Conservation (phyloP, 768 basidiomycete species). For the Hydnomerulius pinastri region DNA sequence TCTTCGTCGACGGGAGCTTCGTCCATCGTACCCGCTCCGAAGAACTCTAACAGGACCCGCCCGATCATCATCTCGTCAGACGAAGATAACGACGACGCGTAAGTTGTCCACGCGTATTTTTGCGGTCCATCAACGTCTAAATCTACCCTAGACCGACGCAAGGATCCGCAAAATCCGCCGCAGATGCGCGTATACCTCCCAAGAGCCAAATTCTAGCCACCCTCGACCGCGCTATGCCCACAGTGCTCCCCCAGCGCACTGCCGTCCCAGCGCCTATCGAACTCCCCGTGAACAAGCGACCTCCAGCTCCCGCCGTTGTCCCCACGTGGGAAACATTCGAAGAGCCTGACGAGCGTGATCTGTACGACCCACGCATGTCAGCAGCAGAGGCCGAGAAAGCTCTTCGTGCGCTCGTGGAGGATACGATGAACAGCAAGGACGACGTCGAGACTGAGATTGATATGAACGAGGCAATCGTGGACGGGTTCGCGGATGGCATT, state of each 20-base stretch:
- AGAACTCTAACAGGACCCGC: conserved; percentile 7
- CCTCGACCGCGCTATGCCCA: conserved; percentile 25
- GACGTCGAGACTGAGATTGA: conserved; percentile 47
- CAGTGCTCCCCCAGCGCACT: conserved; percentile 16
- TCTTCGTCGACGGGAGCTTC: conserved; percentile 22
- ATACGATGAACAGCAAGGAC: conserved; percentile 58
- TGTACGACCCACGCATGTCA: conserved; percentile 37
- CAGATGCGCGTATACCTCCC: neutral
- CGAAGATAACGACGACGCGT: conserved; percentile 25
- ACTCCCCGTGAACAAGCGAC: conserved; percentile 20
- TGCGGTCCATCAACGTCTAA: conserved; percentile 1
- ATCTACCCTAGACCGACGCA: conserved; percentile 9
- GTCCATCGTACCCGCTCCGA: conserved; percentile 13
- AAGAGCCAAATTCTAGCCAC: conserved; percentile 21
- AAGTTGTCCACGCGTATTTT: neutral
- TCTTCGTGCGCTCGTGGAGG: conserved; percentile 73
- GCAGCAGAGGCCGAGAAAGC: conserved; percentile 73
- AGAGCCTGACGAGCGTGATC: conserved; percentile 22
- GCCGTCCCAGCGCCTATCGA: conserved; percentile 36
- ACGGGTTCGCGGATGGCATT: conserved; percentile 74
- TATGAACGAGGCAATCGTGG: conserved; percentile 67
- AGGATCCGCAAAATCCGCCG: neutral
- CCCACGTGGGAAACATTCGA: conserved; percentile 35
- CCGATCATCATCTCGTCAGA: conserved; percentile 34
- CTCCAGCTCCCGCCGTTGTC: conserved; percentile 11